A percentile compares a stretch with the other conserved stretches of the same genome.
phyloP scores from a whole-genome alignment of 345 rosid species.

The Gossypium raimondii region DNA sequence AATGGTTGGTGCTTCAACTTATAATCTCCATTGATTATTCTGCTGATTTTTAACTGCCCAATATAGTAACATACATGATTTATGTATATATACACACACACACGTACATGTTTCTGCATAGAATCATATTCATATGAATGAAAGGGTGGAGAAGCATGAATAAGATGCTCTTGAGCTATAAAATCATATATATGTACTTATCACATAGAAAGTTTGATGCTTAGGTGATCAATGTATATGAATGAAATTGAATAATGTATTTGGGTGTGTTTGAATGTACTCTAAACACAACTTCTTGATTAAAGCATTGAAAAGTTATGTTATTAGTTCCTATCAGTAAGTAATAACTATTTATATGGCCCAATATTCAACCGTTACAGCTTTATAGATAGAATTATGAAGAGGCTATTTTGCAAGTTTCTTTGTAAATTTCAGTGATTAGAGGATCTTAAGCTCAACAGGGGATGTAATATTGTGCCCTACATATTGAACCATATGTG shows the following conservation, averaged over 20 bases:
- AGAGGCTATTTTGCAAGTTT: background rate
- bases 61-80: background rate
- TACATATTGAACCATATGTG: too few relatives aligned
- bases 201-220: background rate
- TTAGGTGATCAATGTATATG: background rate
- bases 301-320: background rate
- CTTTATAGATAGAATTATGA: background rate
- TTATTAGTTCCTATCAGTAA: background rate
- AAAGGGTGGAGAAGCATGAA: background rate
- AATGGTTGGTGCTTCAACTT: background rate
- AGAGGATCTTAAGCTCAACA: too few relatives aligned
- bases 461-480: too few relatives aligned
- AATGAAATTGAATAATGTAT: background rate
- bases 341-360: background rate
- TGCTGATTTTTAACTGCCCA: background rate
- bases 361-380: too few relatives aligned
- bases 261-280: too few relatives aligned
- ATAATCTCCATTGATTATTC: background rate
- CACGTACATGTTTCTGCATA: background rate
- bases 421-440: too few relatives aligned
- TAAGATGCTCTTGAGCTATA: background rate
- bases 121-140: background rate
- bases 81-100: background rate
- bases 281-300: too few relatives aligned
- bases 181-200: background rate